Evolutionary conservation across 768 basidiomycete species (phyloP).

Genomic region (Suillus spraguei): DNA sequence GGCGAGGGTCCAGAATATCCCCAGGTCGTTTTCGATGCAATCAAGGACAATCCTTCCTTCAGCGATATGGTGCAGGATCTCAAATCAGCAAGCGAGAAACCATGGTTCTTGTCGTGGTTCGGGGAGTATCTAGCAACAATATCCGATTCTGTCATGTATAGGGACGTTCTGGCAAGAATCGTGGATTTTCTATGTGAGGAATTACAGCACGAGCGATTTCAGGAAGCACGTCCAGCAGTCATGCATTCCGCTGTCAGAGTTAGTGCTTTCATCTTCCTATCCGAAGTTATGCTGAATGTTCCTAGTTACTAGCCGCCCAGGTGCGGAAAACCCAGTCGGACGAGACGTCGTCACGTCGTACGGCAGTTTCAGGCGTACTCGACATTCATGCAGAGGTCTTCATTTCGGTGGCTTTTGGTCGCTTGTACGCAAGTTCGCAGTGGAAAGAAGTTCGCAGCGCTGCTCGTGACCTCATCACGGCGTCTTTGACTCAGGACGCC

Average conservation of each 20-base stretch:
- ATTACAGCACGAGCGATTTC: conserved; percentile 76
- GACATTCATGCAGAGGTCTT: conserved; percentile 55
- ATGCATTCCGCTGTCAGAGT: conserved; percentile 67
- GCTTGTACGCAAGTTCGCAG: conserved; percentile 35
- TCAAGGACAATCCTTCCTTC: conserved; percentile 77
- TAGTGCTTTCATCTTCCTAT: conserved; percentile 31
- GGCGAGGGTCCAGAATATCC: conserved; percentile 74
- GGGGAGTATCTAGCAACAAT: conserved; percentile 62
- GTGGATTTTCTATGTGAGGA: conserved; percentile 79
- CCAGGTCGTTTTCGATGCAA: conserved; percentile 75
- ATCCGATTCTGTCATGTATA: conserved; percentile 47
- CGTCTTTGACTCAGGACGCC: conserved; percentile 36
- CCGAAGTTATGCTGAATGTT: conserved; percentile 15
- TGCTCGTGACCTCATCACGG: conserved; percentile 44
- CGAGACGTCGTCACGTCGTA: conserved; percentile 27
- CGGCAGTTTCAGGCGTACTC: conserved; percentile 39
- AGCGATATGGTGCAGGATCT: conserved; percentile 44
- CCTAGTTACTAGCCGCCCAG: conserved; percentile 37
- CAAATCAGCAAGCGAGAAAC: conserved; percentile 35
- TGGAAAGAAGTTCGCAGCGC: conserved; percentile 47
- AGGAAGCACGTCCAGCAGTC: conserved; percentile 56
- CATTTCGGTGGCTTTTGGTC: conserved; percentile 48
- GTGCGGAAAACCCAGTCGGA: conserved; percentile 35
- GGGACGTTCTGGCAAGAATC: conserved; percentile 73
- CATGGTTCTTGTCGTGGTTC: conserved; percentile 67